Evolutionary conservation across 2,329 filamentous ascomycete genomes (phyloP).

Genomic region (Arthrobotrys sinensis): DNA sequence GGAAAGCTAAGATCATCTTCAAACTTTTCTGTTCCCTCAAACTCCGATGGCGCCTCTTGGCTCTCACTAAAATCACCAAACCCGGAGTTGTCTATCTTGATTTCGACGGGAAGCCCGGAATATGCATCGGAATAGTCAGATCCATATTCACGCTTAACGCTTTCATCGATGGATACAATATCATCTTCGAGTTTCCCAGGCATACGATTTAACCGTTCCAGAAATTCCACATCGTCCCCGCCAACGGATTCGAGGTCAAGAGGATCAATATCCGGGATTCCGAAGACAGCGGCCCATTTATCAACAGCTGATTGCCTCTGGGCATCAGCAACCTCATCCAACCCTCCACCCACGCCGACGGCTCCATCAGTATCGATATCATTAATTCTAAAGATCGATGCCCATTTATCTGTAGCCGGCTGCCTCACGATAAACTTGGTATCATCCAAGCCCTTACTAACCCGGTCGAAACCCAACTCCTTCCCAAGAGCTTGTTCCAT

Average conservation of each 20-base stretch:
- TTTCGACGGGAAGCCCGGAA: no score
- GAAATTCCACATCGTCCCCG: no score
- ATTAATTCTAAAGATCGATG: background rate
- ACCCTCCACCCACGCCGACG: background rate
- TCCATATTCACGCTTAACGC: background rate
- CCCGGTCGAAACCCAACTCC: background rate
- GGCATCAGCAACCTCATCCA: background rate
- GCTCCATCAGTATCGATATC: background rate
- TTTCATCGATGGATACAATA: background rate
- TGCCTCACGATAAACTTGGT: background rate
- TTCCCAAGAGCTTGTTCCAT: constrained; percentile 15
- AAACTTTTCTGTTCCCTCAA: no score
- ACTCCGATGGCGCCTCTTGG: no score
- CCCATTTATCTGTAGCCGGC: constrained; percentile 4
- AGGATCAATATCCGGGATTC: no score
- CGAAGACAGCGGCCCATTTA: no score
- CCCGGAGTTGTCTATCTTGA: no score
- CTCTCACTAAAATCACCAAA: no score
- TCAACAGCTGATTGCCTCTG: no score
- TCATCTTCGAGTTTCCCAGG: background rate
- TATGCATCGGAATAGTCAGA: background rate
- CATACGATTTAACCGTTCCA: no score
- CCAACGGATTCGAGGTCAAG: no score
- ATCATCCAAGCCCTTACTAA: background rate
- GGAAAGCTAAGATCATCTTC: no score